Conservation (phyloP, 2,329 filamentous ascomycete genomes). For the Rhinocladiella similis region DNA sequence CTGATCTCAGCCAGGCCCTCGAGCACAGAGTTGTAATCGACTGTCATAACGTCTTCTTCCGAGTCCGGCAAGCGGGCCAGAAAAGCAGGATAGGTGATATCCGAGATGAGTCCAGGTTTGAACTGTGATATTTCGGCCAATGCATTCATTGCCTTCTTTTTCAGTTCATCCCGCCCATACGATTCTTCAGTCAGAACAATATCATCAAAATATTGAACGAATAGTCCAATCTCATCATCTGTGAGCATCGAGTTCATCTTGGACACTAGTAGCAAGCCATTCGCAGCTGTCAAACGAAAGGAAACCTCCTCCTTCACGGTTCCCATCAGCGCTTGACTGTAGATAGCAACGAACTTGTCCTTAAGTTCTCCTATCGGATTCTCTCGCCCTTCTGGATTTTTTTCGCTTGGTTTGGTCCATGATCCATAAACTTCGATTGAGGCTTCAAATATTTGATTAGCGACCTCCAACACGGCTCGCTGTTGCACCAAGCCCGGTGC, state of each 20-base stretch:
- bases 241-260: slow-evolving; percentile 49
- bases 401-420: slow-evolving; percentile 49
- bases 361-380: slow-evolving; percentile 51
- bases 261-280: slow-evolving; percentile 49
- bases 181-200: slow-evolving; percentile 62
- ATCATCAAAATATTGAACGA: slow-evolving; percentile 60
- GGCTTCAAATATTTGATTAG: slow-evolving; percentile 59
- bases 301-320: slow-evolving; percentile 53
- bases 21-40: slow-evolving; percentile 55
- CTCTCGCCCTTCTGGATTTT: slow-evolving; percentile 32
- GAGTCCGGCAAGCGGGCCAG: slow-evolving; percentile 63
- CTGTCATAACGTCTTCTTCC: slow-evolving; percentile 45
- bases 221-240: slow-evolving; percentile 53
- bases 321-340: slow-evolving; percentile 56
- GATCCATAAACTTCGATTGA: slow-evolving; percentile 58
- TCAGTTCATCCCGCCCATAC: slow-evolving; percentile 57
- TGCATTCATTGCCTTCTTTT: slow-evolving; percentile 58
- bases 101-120: slow-evolving; percentile 62
- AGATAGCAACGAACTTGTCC: slow-evolving; percentile 54
- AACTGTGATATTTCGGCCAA: slow-evolving; percentile 63
- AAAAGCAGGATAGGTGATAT: slow-evolving; percentile 66
- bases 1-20: slow-evolving; percentile 66
- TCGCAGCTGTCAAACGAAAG: slow-evolving; percentile 50
- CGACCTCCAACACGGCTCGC: slow-evolving; percentile 61
- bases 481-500: slow-evolving; percentile 63